Evolutionary conservation across 805 yeast genomes (phyloP), one percentile per base, ranked within the genome.

Genomic region (Cyberlindnera maclurae): DNA sequence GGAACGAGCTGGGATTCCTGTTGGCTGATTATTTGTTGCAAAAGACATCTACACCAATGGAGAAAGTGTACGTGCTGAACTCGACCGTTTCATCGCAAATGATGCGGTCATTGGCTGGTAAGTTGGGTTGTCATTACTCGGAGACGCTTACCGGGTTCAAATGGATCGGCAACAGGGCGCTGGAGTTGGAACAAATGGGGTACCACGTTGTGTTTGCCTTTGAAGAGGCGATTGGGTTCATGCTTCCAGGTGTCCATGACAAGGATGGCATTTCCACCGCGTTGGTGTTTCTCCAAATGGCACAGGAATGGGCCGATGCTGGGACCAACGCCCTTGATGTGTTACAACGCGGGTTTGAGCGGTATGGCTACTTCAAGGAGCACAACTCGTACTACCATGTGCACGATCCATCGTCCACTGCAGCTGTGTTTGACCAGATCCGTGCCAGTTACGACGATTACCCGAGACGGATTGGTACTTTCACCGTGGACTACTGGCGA

Each of bases 141-240:
- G 97, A 93, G 45, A 90, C 97, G 0, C 68, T 90, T 40, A 90
- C 97, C 1, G 98, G 98, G 1, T 90, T 90, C 67, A 90, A 90
- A 62, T 90, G 98, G 98, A 81, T 90, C 28, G 98, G 97, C 4
- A 90, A 90, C 55, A 74, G 77, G 46, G 93, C 96, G 2, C 75
- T 82, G 27, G 83, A 79, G 7, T 64, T 85, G 35, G 87, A 82
- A 46, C 44, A 54, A 0, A 57, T 72, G 32, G 95, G 95, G 0
- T 76, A 54, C 51, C 45, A 38, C 4, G 95, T 89, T 2, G 95
- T 96, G 0, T 88, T 90, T 64, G 97, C 85, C 0, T 90, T 73
- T 57, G 98, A 90, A 60, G 98, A 90, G 57, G 97, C 97, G 3
- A 82, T 90, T 47, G 98, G 98, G 2, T 90, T 77, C 63, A 86